phyloP scores from a whole-genome alignment of 164 flowering plant genomes.

The Piper longum region DNA sequence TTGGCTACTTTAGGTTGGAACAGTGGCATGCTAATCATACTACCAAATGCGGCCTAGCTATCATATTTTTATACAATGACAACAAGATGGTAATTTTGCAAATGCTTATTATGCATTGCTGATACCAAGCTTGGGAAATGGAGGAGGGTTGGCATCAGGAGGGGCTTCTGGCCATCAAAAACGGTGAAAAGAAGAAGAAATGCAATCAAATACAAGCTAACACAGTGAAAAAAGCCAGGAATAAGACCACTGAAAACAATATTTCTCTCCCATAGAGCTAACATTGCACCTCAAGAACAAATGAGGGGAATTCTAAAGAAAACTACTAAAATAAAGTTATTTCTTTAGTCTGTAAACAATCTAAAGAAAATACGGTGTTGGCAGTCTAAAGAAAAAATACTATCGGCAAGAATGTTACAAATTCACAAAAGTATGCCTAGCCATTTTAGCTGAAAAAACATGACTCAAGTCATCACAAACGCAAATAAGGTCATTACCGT shows the following conservation, averaged over 20 bases:
- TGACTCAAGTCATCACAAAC: neutral
- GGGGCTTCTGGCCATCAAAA: neutral
- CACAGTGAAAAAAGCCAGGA: slow-evolving; percentile 29
- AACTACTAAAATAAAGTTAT: slow-evolving; percentile 24
- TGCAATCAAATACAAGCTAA: slow-evolving; percentile 59
- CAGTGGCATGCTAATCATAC: too few species aligned
- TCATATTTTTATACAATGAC: slow-evolving; percentile 22
- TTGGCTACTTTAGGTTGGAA: slow-evolving; percentile 38
- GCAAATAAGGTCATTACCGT: slow-evolving; percentile 39
- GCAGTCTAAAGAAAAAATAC: slow-evolving; percentile 5
- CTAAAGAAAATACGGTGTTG: slow-evolving; percentile 20
- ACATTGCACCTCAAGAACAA: slow-evolving; percentile 90
- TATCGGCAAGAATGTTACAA: slow-evolving; percentile 1
- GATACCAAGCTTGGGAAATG: slow-evolving; percentile 40
- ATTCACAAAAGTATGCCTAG: slow-evolving; percentile 4
- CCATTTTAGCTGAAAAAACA: slow-evolving; percentile 2
- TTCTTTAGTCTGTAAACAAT: slow-evolving; percentile 25
- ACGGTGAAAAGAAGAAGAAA: slow-evolving; percentile 2
- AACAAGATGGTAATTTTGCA: slow-evolving; percentile 55
- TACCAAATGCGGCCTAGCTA: too few species aligned
- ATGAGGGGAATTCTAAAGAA: slow-evolving; percentile 34
- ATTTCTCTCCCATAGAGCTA: slow-evolving; percentile 99
- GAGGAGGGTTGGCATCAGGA: slow-evolving; percentile 12
- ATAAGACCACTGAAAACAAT: slow-evolving; percentile 78
- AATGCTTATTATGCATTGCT: slow-evolving; percentile 43